Evolutionary conservation across 1,284 basidiomycete genomes (phyloP).

Genomic region (Sanghuangporus weigelae): DNA sequence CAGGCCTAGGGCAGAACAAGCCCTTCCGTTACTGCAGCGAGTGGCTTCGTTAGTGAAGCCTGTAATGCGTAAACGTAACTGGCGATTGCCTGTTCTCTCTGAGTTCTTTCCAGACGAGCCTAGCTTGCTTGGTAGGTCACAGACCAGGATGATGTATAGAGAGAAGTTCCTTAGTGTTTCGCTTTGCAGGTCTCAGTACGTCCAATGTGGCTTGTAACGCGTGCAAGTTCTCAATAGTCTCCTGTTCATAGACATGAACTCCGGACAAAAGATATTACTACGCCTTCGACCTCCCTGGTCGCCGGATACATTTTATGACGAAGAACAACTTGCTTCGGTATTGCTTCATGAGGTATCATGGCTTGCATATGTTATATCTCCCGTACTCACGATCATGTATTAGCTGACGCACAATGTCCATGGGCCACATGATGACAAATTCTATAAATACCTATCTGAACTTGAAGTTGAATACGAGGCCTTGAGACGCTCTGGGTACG

Average conservation of each 20-base stretch:
- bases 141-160: neutral
- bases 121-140: slow-evolving; percentile 61
- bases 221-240: neutral
- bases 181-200: slow-evolving; percentile 38
- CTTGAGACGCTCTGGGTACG: slow-evolving; percentile 70
- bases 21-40: slow-evolving; percentile 62
- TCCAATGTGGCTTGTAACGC: slow-evolving; percentile 9
- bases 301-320: slow-evolving; percentile 70
- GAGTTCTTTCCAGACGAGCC: slow-evolving; percentile 83
- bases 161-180: neutral
- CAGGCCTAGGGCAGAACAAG: slow-evolving; percentile 53
- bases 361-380: neutral
- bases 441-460: slow-evolving; percentile 72
- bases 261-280: slow-evolving; percentile 75
- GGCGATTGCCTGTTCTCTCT: slow-evolving; percentile 75
- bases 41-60: slow-evolving; percentile 82
- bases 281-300: slow-evolving; percentile 67
- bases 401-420: slow-evolving; percentile 86
- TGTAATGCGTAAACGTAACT: slow-evolving; percentile 79
- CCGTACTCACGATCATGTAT: neutral
- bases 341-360: slow-evolving; percentile 80
- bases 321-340: slow-evolving; percentile 67
- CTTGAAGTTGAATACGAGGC: slow-evolving; percentile 81
- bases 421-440: slow-evolving; percentile 79
- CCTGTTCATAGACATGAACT: slow-evolving; percentile 57